Conservation (phyloP, 495 filamentous ascomycete genomes). For the Parathielavia hyrcaniae region DNA sequence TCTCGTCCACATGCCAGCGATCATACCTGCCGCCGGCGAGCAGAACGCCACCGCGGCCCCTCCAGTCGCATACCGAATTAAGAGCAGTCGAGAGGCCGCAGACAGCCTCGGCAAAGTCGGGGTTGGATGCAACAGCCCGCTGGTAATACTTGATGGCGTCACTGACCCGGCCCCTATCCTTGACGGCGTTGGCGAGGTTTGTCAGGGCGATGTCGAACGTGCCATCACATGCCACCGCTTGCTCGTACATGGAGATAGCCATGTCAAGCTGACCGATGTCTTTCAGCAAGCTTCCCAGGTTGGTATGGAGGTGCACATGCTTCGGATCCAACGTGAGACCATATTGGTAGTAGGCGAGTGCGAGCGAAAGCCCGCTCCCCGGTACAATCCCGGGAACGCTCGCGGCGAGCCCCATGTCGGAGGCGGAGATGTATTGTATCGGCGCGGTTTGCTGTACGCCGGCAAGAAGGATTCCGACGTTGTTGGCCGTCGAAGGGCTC, state of each 20-base stretch:
- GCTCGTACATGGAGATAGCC: conserved; percentile 96
- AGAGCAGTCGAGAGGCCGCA: conserved; percentile 94
- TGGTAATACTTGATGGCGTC: conserved; percentile 92
- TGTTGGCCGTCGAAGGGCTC: conserved; percentile 96
- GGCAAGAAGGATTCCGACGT: conserved; percentile 93
- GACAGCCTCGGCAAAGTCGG: conserved; percentile 94
- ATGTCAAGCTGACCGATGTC: conserved; percentile 89
- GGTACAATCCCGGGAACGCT: conserved; percentile 73
- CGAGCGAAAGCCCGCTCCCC: conserved; percentile 81
- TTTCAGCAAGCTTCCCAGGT: conserved; percentile 90
- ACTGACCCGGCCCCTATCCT: conserved; percentile 86
- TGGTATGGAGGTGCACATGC: conserved; percentile 98
- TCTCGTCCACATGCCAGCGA: conserved; percentile 89
- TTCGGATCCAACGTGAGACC: conserved; percentile 76
- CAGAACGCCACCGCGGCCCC: conserved; percentile 77
- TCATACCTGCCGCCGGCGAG: conserved; percentile 67
- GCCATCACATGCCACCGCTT: conserved; percentile 82
- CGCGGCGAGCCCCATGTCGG: conserved; percentile 33
- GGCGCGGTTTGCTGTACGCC: conserved; percentile 75
- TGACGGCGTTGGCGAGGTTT: conserved; percentile 96
- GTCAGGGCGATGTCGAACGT: conserved; percentile 96
- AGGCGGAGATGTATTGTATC: conserved; percentile 31
- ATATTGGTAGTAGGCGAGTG: conserved; percentile 91
- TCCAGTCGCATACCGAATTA: conserved; percentile 96
- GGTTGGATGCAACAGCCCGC: conserved; percentile 82